Base-by-base conservation (phyloP, 2,329 filamentous ascomycete genomes). In the Aspergillus luchuensis region DNA sequence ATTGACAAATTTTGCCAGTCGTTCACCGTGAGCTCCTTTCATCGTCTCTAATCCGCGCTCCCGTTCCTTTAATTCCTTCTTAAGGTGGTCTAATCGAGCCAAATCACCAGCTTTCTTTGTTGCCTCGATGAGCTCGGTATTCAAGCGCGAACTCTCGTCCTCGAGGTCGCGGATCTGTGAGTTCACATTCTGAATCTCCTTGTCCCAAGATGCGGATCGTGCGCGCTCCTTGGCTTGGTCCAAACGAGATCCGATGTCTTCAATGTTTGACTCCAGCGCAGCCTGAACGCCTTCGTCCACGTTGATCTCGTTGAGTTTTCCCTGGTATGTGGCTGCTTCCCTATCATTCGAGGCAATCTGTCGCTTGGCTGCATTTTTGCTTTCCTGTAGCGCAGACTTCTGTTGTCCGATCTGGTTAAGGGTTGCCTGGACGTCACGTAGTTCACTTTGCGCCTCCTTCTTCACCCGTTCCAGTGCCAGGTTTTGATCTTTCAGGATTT, bases 271-370 rank as follows among this genome's bases (percentile, higher is more conserved):
- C 68, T 95, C 89, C 6, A 97, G 82, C 3, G 91, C 82, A 25
- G 90, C 90, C 73, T 91, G 91, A 33, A 86, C 86, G 3, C 93
- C 93, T 77, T 98, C 94, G 67, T 99, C 94, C 30, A 93, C 84
- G 38, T 90, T 85, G 58, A 99, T 89, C n/a, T 82, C 81, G 67
- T 89, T 84, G 33, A 92, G 81, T 33, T 90, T 86, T 50, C 80
- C 83, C 71, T 96, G 91, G 36, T 93, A 81, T 1, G 80, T 78
- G 3, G 77, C 78, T 6, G 89, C 86, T 57, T 90, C 90, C 70
- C 84, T 87, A 61, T 96, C 91, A 66, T 95, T 92, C 5, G 82
- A 78, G 0, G 81, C 79, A 61, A 96, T 92, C 50, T 91, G 87
- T 66, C 90, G 85, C 68, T 86, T 90, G 5, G 91, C 87, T 49